Evolutionary conservation across 257 asterid species (phyloP).

Genomic region (Solanum microdontum): DNA sequence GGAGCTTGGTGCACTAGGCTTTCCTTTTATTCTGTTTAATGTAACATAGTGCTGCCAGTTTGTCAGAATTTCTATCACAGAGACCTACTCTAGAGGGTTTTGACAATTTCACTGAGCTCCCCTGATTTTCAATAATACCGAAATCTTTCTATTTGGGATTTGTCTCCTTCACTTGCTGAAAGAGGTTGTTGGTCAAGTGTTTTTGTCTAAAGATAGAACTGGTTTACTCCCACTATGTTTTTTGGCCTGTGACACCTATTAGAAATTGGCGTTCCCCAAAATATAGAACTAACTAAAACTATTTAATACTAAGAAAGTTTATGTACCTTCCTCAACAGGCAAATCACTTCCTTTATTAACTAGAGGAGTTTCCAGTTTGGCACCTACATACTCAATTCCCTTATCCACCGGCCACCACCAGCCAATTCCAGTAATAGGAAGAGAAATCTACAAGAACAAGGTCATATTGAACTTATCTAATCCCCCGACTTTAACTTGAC

Average conservation of each 20-base stretch:
- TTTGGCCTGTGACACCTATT: not conserved
- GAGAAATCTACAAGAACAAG: not conserved
- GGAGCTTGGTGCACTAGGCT: not conserved
- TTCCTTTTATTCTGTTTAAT: not conserved
- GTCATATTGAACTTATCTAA: not conserved
- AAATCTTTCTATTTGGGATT: not conserved
- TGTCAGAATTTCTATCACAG: not conserved
- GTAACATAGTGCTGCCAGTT: not conserved
- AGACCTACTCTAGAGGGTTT: not conserved
- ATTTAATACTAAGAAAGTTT: not conserved
- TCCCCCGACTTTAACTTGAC: not conserved
- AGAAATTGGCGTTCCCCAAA: not conserved
- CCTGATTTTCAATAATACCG: not conserved
- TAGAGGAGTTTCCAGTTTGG: not conserved
- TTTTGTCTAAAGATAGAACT: not conserved
- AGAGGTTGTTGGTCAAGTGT: not conserved
- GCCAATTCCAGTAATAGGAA: not conserved
- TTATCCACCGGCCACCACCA: not conserved
- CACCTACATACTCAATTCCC: not conserved
- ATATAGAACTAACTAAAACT: not conserved
- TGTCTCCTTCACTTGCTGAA: not conserved
- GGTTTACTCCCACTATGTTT: not conserved
- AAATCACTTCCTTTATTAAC: not conserved
- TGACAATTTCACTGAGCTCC: not conserved
- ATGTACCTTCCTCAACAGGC: not conserved